phyloP scores from a whole-genome alignment of 2,329 filamentous ascomycete species.

The Zasmidium cellare region DNA sequence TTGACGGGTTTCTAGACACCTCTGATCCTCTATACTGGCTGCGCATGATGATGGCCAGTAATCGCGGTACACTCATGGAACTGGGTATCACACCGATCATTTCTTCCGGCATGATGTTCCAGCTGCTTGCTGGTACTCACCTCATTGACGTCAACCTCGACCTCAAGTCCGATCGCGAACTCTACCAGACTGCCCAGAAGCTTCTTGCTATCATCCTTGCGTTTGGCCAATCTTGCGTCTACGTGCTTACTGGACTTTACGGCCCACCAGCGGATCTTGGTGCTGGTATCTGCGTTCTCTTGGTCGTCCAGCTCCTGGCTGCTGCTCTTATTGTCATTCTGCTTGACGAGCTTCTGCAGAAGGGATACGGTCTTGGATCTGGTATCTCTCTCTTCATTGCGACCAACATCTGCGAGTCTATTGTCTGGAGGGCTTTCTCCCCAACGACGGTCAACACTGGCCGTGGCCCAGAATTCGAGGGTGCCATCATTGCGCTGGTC shows the following conservation, averaged over 20 bases:
- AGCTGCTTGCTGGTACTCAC: slow-evolving; percentile 97
- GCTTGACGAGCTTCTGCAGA: slow-evolving; percentile 97
- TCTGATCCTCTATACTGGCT: slow-evolving; percentile 99
- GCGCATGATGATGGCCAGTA: slow-evolving; percentile 99
- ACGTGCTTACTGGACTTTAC: slow-evolving; percentile 97
- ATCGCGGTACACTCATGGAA: slow-evolving; percentile 55
- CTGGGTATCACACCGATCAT: slow-evolving; percentile 85
- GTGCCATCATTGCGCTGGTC: slow-evolving; percentile 95
- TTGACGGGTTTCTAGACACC: slow-evolving; percentile 52
- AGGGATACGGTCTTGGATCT: slow-evolving; percentile 97
- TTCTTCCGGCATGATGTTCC: slow-evolving; percentile 99
- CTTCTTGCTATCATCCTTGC: slow-evolving; percentile 95
- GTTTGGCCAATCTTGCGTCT: slow-evolving; percentile 95
- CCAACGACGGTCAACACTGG: slow-evolving; percentile 99
- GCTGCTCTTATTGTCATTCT: slow-evolving; percentile 99
- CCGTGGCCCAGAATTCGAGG: slow-evolving; percentile 98
- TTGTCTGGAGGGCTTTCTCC: slow-evolving; percentile 99
- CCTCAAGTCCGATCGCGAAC: slow-evolving; percentile 98
- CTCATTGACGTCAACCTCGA: slow-evolving; percentile 99
- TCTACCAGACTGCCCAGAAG: slow-evolving; percentile 99
- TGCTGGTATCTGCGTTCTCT: slow-evolving; percentile 95
- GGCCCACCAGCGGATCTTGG: slow-evolving; percentile 95
- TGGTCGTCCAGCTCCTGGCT: slow-evolving; percentile 96
- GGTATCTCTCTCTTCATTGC: slow-evolving; percentile 99
- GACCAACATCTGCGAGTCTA: slow-evolving; percentile 99